Base-by-base conservation (phyloP, 208 protist species). In the Wallacemonas sp. region DNA sequence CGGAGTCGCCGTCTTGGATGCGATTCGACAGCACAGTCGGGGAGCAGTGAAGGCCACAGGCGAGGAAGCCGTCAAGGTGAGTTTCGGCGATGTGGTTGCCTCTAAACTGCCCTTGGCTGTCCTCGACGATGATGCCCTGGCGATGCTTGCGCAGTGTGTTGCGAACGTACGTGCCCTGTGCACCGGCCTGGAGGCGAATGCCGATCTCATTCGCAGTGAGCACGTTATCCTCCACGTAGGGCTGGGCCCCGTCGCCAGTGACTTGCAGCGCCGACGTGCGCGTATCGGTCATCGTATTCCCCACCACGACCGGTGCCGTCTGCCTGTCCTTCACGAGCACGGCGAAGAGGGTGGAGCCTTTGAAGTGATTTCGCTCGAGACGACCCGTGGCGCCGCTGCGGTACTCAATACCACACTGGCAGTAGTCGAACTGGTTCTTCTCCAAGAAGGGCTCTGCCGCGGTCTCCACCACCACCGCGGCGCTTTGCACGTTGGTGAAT, bases 101-200 rank as follows among this genome's bases (percentile, higher is more conserved):
- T 2, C 45, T 31, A 33, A 70, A 77, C 9, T 56, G 19, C 11
- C 70, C 62, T 9, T 54, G 38, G 30, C 58, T 72, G 39, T 72
- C 45, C 8, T 72, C 54, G 0, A 72, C 27, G 26, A 47, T 30
- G 12, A 78, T 33, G 45, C 54, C 72, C 24, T 46, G 47, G 0
- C 67, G 54, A 30, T 78, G 72, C 17, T 38, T 51, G 21, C 59
- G 62, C 1, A 78, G 42, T 19, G 41, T 55, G 66, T 78, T 78
- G 49, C n/a, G 28, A 0, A 21, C 11, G 72, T 66, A 78, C 9
- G 17, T 34, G 38, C 72, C 72, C 24, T 65, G 38, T 11, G 72
- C 72, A 11, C 72, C 72, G 26, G 46, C 31, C 2, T 21, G 21
- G 5, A 78, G 45, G 1, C 1, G 8, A 5, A 78, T 49, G 31